Conservation (phyloP, 805 yeast genomes). For the Monosporozyma unispora region DNA sequence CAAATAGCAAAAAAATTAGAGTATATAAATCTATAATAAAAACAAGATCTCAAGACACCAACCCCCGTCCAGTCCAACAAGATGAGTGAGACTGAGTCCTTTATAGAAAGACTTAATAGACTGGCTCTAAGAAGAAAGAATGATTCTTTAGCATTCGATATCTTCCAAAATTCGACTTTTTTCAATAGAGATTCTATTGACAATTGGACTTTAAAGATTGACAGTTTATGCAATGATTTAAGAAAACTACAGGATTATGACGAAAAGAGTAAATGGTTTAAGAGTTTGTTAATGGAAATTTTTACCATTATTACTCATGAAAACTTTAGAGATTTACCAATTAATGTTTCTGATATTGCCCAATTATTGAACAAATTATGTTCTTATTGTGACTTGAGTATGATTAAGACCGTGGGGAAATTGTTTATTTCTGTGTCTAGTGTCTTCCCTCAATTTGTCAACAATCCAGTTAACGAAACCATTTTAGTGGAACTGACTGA, state of each 20-base stretch:
- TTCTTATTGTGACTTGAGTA: neutral
- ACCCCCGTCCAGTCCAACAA: neutral
- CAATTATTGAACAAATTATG: conserved; percentile 7
- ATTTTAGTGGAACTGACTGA: conserved; percentile 14
- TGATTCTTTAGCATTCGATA: neutral
- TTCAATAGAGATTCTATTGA: conserved; percentile 10
- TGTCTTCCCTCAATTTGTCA: conserved; percentile 7
- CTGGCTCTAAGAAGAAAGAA: conserved; percentile 8
- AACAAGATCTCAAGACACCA: neutral
- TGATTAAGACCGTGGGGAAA: conserved; percentile 15
- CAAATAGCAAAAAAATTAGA: neutral
- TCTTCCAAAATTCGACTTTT: neutral
- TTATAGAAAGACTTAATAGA: conserved; percentile 13
- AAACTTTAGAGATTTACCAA: neutral
- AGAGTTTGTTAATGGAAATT: conserved; percentile 12
- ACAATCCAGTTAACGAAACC: conserved; percentile 14
- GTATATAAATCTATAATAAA: neutral
- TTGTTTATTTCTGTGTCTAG: conserved; percentile 15
- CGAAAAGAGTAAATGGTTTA: conserved; percentile 20
- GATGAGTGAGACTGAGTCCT: conserved; percentile 4
- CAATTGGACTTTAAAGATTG: conserved; percentile 10
- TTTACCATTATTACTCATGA: conserved; percentile 9
- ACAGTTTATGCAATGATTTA: conserved; percentile 10
- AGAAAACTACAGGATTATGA: conserved; percentile 8
- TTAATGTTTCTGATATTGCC: conserved; percentile 5